Evolutionary conservation across 2,329 filamentous ascomycete genomes (phyloP).

Genomic region (Rutstroemia sp.): DNA sequence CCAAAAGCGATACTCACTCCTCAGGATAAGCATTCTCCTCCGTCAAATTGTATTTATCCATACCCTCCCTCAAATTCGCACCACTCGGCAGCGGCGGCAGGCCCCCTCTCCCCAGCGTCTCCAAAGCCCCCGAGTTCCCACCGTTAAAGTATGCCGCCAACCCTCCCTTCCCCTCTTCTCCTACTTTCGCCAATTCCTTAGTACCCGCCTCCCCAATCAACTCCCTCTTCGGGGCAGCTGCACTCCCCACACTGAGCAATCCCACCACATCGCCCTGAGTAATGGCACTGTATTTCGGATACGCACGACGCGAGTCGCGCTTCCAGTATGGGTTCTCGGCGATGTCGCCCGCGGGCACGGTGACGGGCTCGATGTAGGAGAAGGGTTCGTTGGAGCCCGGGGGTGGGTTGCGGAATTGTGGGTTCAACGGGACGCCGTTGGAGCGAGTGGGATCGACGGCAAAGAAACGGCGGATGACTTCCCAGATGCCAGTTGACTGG

Average conservation of each 20-base stretch:
- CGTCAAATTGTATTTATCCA: slow-evolving; percentile 59
- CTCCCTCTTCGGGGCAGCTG: slow-evolving; percentile 72
- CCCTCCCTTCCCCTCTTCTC: slow-evolving; percentile 67
- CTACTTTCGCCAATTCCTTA: slow-evolving; percentile 66
- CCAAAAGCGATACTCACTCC: slow-evolving; percentile 44
- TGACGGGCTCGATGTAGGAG: slow-evolving; percentile 74
- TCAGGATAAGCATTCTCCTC: slow-evolving; percentile 64
- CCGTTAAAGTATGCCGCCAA: slow-evolving; percentile 65
- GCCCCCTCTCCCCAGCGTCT: slow-evolving; percentile 66
- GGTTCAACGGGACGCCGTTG: slow-evolving; percentile 86
- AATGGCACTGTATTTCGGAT: slow-evolving; percentile 73
- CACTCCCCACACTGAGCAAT: slow-evolving; percentile 78
- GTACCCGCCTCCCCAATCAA: slow-evolving; percentile 68
- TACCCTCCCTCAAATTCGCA: slow-evolving; percentile 42
- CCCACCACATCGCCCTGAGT: slow-evolving; percentile 79
- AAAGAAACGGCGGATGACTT: slow-evolving; percentile 67
- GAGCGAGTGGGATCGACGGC: slow-evolving; percentile 83
- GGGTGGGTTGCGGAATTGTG: slow-evolving; percentile 81
- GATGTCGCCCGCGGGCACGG: slow-evolving; percentile 75
- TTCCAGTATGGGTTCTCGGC: slow-evolving; percentile 96
- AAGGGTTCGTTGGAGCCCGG: slow-evolving; percentile 66
- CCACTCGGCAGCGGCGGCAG: slow-evolving; percentile 81
- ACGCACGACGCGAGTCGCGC: slow-evolving; percentile 76
- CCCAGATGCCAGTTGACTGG: slow-evolving; percentile 85
- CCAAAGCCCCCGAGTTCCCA: slow-evolving; percentile 48